phyloP scores from a whole-genome alignment of 1,284 basidiomycete species.

The Neolentinus lepideus region DNA sequence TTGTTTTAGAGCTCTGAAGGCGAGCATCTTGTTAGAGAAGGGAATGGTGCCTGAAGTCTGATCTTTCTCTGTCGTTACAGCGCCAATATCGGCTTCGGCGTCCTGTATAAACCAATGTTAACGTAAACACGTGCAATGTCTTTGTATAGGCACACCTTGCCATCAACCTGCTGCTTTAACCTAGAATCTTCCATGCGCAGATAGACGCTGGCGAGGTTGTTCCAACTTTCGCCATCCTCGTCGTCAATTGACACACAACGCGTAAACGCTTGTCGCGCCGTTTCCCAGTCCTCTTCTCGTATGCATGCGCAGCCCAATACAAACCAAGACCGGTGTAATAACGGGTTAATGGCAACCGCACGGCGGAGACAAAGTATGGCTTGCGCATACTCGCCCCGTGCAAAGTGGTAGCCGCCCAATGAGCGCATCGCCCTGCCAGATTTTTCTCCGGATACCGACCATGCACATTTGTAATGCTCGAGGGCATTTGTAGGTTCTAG shows the following conservation, averaged over 20 bases:
- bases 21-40: slow-evolving; percentile 76
- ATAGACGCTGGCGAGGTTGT: slow-evolving; percentile 94
- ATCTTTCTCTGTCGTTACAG: slow-evolving; percentile 10
- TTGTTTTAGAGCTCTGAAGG: slow-evolving; percentile 91
- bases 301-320: slow-evolving; percentile 89
- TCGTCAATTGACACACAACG: slow-evolving; percentile 89
- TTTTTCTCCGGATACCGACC: slow-evolving; percentile 72
- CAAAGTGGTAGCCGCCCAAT: slow-evolving; percentile 81
- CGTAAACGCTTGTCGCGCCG: slow-evolving; percentile 78
- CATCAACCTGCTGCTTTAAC: slow-evolving; percentile 15
- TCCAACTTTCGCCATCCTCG: slow-evolving; percentile 98
- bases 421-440: slow-evolving; percentile 90
- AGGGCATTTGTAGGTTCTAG: slow-evolving; percentile 67
- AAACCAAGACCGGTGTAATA: slow-evolving; percentile 90
- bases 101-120: neutral
- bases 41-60: slow-evolving; percentile 27
- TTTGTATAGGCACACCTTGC: slow-evolving; percentile 9
- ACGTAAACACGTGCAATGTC: neutral
- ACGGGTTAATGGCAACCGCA: slow-evolving; percentile 85
- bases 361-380: slow-evolving; percentile 64
- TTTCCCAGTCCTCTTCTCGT: slow-evolving; percentile 76
- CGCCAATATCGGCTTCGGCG: neutral
- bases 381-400: slow-evolving; percentile 53
- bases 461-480: slow-evolving; percentile 79
- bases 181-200: slow-evolving; percentile 59